phyloP scores from a whole-genome alignment of 140 eudicot species.

The Senecio squalidus region DNA sequence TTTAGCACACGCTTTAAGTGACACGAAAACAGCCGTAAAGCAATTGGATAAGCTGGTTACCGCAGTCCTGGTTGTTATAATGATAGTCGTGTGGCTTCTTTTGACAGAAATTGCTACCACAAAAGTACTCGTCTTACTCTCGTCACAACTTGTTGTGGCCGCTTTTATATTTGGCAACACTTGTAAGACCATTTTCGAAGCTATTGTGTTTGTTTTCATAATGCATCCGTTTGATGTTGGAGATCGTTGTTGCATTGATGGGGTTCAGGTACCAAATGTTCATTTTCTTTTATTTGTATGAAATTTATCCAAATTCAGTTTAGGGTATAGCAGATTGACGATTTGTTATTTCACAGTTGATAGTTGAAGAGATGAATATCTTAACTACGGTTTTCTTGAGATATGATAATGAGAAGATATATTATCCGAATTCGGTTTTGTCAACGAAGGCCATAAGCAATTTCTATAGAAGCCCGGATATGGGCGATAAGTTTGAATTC shows the following conservation, averaged over 20 bases:
- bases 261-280: slow-evolving; percentile 60
- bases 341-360: slow-evolving; percentile 43
- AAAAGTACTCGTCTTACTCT: slow-evolving; percentile 66
- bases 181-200: slow-evolving; percentile 80
- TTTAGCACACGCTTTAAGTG: slow-evolving; percentile 69
- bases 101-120: slow-evolving; percentile 74
- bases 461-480: slow-evolving; percentile 86
- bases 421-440: slow-evolving; percentile 70
- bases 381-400: slow-evolving; percentile 72
- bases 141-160: slow-evolving; percentile 82
- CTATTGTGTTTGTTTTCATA: slow-evolving; percentile 76
- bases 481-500: slow-evolving; percentile 70
- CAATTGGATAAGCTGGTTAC: slow-evolving; percentile 61
- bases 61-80: slow-evolving; percentile 35
- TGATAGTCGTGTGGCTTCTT: slow-evolving; percentile 65
- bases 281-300: not conserved
- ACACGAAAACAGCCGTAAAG: slow-evolving; percentile 82
- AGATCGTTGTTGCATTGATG: slow-evolving; percentile 84
- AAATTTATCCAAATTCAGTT: not conserved
- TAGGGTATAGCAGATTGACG: not conserved
- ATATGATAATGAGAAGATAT: slow-evolving; percentile 71
- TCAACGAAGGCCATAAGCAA: slow-evolving; percentile 84
- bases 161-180: slow-evolving; percentile 87
- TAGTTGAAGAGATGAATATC: slow-evolving; percentile 94
- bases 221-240: slow-evolving; percentile 98